phyloP scores from a whole-genome alignment of 2,329 filamentous ascomycete species.

The Lomentospora prolificans region DNA sequence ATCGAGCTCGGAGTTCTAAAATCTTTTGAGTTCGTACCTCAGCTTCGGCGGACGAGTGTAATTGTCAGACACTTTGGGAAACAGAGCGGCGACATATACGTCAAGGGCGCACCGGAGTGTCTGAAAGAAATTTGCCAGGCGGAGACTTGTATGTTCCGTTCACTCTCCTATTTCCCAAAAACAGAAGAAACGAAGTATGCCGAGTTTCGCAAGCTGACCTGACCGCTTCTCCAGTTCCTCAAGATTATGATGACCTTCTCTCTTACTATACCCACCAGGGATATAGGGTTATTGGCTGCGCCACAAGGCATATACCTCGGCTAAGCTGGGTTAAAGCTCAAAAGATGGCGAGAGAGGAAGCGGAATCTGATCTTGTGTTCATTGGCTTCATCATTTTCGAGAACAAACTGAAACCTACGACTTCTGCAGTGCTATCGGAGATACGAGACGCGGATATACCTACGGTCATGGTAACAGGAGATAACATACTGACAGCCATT shows the following conservation, averaged over 20 bases:
- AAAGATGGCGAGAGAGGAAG: slow-evolving; percentile 81
- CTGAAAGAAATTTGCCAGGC: slow-evolving; percentile 87
- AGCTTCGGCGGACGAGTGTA: slow-evolving; percentile 84
- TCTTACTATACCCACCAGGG: slow-evolving; percentile 90
- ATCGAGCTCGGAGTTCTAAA: slow-evolving; percentile 87
- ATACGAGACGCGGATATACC: slow-evolving; percentile 75
- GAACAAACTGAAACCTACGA: slow-evolving; percentile 91
- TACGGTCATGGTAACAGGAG: slow-evolving; percentile 92
- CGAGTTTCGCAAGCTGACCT: no score
- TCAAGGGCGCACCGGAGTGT: slow-evolving; percentile 93
- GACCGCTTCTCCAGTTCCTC: slow-evolving; percentile 47
- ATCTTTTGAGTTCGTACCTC: slow-evolving; percentile 89
- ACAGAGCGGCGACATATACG: slow-evolving; percentile 76
- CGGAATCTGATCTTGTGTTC: slow-evolving; percentile 76
- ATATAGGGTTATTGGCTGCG: slow-evolving; percentile 92
- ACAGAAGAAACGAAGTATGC: no score
- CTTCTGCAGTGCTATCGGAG: slow-evolving; percentile 71
- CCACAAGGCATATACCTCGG: slow-evolving; percentile 77
- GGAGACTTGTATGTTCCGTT: slow-evolving; percentile 56
- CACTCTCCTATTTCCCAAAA: not conserved
- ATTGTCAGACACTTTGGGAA: slow-evolving; percentile 82
- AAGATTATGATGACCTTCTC: slow-evolving; percentile 81
- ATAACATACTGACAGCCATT: slow-evolving; percentile 95
- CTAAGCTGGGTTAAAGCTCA: slow-evolving; percentile 91
- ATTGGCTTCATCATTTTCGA: slow-evolving; percentile 97